Conservation (phyloP, 179 eudicot genomes). For the Actinidia chinensis region DNA sequence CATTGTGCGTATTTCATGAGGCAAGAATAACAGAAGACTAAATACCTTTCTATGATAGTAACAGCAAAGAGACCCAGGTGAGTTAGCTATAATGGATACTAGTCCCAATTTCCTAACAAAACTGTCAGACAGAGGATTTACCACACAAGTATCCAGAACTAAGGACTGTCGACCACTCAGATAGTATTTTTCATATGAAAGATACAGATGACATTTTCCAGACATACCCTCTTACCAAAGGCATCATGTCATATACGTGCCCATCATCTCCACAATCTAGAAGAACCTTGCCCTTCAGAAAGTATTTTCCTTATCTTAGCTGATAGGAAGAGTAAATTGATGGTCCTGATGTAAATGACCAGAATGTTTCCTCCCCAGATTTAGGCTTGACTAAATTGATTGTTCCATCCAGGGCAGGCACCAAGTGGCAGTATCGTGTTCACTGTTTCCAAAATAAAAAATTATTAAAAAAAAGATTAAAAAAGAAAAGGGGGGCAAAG, state of each 20-base stretch:
- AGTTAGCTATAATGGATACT: neutral
- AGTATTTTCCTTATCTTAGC: constrained; percentile 42
- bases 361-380: constrained; percentile 54
- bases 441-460: constrained; percentile 24
- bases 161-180: neutral
- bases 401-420: constrained; percentile 79
- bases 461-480: neutral
- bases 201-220: neutral
- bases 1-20: too few relatives aligned
- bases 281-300: constrained; percentile 41
- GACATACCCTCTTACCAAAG: constrained; percentile 60
- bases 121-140: neutral
- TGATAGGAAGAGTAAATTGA: constrained; percentile 70
- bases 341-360: constrained; percentile 81
- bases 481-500: neutral
- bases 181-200: neutral
- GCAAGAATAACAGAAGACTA: too few relatives aligned
- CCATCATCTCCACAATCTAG: constrained; percentile 90
- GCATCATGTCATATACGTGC: constrained; percentile 46
- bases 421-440: constrained; percentile 36
- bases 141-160: neutral
- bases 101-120: neutral
- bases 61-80: neutral
- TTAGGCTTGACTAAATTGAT: constrained; percentile 58
- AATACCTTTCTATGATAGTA: too few relatives aligned